These are phyloP conservation scores for Backusella tuberculispora DNA, from an alignment of 192 early-diverging fungal genomes.

Conservation along the genomic window DNA sequence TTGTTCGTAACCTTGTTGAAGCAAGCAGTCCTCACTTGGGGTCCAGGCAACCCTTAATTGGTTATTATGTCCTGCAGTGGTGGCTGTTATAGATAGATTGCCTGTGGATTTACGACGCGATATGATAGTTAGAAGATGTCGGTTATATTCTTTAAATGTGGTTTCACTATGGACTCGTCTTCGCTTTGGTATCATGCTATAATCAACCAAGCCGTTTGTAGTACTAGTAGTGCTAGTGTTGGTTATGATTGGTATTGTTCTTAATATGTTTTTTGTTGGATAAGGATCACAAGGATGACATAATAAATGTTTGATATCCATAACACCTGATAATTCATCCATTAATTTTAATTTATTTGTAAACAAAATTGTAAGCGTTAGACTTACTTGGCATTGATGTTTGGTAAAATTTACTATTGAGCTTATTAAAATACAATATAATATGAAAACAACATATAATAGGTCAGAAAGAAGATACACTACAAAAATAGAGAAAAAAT, in stretches of 20 bases:
- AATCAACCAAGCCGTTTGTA: too few relatives aligned
- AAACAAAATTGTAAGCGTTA: not conserved
- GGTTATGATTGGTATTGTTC: too few relatives aligned
- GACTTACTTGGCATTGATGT: not conserved
- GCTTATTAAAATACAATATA: not conserved
- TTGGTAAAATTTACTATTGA: too few relatives aligned
- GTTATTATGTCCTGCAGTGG: not conserved
- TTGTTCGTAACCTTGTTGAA: slow-evolving; percentile 27
- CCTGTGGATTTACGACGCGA: not conserved
- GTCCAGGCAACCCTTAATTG: slow-evolving; percentile 16
- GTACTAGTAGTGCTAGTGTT: too few relatives aligned
- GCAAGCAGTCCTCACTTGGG: slow-evolving; percentile 17
- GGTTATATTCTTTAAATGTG: slow-evolving; percentile 1
- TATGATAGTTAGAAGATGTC: not conserved
- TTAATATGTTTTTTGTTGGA: not conserved
- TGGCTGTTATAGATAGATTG: not conserved
- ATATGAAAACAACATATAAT: not conserved
- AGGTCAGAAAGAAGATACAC: not conserved
- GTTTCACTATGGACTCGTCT: not conserved
- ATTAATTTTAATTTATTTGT: not conserved
- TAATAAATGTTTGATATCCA: slow-evolving; percentile 20
- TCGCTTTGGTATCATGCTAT: not conserved
- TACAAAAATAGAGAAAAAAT: not conserved
- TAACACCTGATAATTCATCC: slow-evolving; percentile 11
- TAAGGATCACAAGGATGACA: slow-evolving; percentile 16